These are phyloP conservation scores for Allium fistulosum DNA, from an alignment of 106 monocot genomes.

Conservation along the genomic window DNA sequence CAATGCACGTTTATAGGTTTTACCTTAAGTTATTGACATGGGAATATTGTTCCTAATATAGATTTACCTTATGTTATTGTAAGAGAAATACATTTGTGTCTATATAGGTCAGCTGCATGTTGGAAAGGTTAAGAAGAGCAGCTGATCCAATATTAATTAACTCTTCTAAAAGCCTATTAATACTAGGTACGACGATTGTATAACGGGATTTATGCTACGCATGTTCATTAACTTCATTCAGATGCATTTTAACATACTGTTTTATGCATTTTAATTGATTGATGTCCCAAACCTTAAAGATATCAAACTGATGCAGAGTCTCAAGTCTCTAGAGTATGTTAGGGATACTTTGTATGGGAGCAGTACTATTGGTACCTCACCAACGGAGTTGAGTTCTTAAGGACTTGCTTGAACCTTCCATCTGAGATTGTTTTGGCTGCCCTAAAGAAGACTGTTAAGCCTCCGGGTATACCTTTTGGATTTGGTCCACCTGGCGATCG, in stretches of 20 bases:
- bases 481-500: conserved; percentile 67
- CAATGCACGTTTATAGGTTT: conserved; percentile 65
- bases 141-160: conserved; percentile 56
- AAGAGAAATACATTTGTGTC: not conserved
- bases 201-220: not conserved
- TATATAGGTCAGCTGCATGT: conserved; percentile 69
- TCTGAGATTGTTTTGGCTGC: conserved; percentile 90
- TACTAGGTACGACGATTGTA: conserved; percentile 53
- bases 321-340: conserved; percentile 83
- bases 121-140: conserved; percentile 93
- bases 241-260: too few species aligned
- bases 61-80: too few species aligned
- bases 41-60: too few species aligned
- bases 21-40: not conserved
- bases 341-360: conserved; percentile 89
- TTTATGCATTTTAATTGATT: conserved; percentile 4
- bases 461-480: conserved; percentile 54
- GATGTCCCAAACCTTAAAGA: conserved; percentile 92
- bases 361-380: conserved; percentile 94
- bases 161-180: conserved; percentile 69
- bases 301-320: conserved; percentile 96
- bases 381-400: conserved; percentile 74
- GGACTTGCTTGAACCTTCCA: conserved; percentile 68
- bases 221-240: too few species aligned
- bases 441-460: conserved; percentile 73